Percentiles rank a stretch among this genome's conserved stretches.
These are phyloP conservation scores for Brettanomyces bruxellensis DNA, from an alignment of 805 yeast species.

Conservation along the genomic window DNA sequence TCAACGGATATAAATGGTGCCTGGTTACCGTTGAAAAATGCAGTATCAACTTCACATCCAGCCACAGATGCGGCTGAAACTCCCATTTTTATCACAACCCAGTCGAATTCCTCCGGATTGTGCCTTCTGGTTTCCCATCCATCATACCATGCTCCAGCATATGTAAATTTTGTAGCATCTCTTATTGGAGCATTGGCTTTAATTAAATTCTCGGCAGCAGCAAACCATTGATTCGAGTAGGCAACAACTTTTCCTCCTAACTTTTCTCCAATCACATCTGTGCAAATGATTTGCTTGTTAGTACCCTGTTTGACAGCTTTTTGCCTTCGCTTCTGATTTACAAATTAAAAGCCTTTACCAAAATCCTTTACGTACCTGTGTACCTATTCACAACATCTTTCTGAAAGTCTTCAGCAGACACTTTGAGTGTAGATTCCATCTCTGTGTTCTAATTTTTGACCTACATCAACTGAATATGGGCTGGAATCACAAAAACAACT, in stretches of 20 bases:
- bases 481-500: too few species aligned
- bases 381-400: slow-evolving; percentile 39
- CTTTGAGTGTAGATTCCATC: slow-evolving; percentile 3
- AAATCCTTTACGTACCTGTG: slow-evolving; percentile 30
- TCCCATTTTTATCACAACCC: slow-evolving; percentile 79
- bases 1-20: slow-evolving; percentile 89
- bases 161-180: slow-evolving; percentile 70
- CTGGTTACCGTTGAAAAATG: slow-evolving; percentile 90
- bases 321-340: too few species aligned
- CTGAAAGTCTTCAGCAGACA: slow-evolving; percentile 33
- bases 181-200: slow-evolving; percentile 74
- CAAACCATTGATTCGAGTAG: slow-evolving; percentile 90
- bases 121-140: slow-evolving; percentile 99
- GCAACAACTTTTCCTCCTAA: slow-evolving; percentile 68
- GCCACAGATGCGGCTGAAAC: slow-evolving; percentile 70
- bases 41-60: slow-evolving; percentile 89
- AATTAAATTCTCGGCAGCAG: slow-evolving; percentile 80
- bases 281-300: neutral
- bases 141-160: slow-evolving; percentile 94
- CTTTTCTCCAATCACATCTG: slow-evolving; percentile 75
- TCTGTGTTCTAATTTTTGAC: too few species aligned
- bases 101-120: slow-evolving; percentile 75
- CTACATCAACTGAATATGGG: too few species aligned
- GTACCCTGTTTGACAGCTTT: neutral
- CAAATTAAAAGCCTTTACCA: too few species aligned